Conservation (phyloP, 2,329 filamentous ascomycete species). For the Alternaria incomplexa region DNA sequence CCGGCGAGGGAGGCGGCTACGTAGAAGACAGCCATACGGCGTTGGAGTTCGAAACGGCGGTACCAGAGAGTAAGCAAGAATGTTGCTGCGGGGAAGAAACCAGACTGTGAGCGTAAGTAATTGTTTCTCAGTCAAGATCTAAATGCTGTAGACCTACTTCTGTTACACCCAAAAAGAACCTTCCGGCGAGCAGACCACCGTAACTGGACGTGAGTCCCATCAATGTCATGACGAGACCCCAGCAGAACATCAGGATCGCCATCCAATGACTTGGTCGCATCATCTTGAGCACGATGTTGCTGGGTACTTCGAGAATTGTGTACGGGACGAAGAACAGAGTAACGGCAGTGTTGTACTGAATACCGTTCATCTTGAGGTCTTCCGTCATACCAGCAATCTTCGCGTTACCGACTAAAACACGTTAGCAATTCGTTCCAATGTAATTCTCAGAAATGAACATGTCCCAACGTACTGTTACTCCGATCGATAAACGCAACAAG, state of each 20-base stretch:
- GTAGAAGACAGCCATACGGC: constrained; percentile 46
- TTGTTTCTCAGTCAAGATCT: too few species aligned
- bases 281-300: constrained; percentile 52
- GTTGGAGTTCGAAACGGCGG: constrained; percentile 42
- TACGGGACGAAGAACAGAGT: constrained; percentile 52
- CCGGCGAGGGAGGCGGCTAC: constrained; percentile 41
- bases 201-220: constrained; percentile 57
- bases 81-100: constrained; percentile 69
- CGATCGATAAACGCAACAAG: constrained; percentile 45
- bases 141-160: constrained; percentile 46
- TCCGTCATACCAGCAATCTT: constrained; percentile 50
- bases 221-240: constrained; percentile 50
- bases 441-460: background rate
- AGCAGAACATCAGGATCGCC: constrained; percentile 47
- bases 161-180: constrained; percentile 51
- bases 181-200: constrained; percentile 55
- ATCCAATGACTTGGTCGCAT: constrained; percentile 51
- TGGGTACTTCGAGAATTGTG: constrained; percentile 46
- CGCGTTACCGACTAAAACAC: constrained; percentile 46
- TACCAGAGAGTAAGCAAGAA: constrained; percentile 47
- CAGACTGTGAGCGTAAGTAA: constrained; percentile 49
- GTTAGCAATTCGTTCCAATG: constrained; percentile 7
- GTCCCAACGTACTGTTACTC: constrained; percentile 33
- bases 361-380: constrained; percentile 46
- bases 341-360: constrained; percentile 50